These are phyloP conservation scores for Chloranthus sessilifolius DNA, from an alignment of 164 flowering plant genomes.

Conservation along the genomic window DNA sequence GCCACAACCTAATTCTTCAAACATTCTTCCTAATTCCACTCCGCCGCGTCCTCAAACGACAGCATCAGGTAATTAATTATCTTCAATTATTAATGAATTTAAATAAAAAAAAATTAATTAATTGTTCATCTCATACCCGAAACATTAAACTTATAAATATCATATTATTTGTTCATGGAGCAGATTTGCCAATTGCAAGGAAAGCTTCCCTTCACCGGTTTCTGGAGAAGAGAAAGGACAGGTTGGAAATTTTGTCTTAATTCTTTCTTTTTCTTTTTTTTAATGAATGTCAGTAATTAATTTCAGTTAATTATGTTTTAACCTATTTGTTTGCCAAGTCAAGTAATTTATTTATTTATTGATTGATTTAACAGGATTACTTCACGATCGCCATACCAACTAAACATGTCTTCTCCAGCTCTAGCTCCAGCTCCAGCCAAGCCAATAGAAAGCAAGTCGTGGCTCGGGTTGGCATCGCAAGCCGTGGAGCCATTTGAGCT, in stretches of 20 bases:
- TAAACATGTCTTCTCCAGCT: slow-evolving; percentile 5
- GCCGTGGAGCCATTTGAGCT: slow-evolving; percentile 18
- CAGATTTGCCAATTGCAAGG: slow-evolving; percentile 76
- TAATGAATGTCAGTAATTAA: neutral
- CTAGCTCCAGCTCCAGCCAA: slow-evolving; percentile 10
- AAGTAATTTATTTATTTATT: too few relatives aligned
- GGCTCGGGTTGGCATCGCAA: slow-evolving; percentile 56
- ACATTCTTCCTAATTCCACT: too few relatives aligned
- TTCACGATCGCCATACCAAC: slow-evolving; percentile 50
- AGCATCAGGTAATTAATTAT: too few relatives aligned
- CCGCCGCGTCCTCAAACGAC: too few relatives aligned
- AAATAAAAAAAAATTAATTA: too few relatives aligned
- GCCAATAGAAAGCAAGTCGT: slow-evolving; percentile 32
- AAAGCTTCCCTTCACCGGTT: slow-evolving; percentile 72
- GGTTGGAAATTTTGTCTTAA: slow-evolving; percentile 29
- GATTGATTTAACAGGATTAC: slow-evolving; percentile 36
- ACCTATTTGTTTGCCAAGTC: too few relatives aligned
- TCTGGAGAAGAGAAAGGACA: slow-evolving; percentile 81
- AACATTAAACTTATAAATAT: too few relatives aligned
- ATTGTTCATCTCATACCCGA: too few relatives aligned
- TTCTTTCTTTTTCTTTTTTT: neutral
- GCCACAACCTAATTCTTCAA: slow-evolving; percentile 23
- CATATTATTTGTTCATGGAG: too few relatives aligned
- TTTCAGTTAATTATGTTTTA: neutral
- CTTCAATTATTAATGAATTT: too few relatives aligned